phyloP scores from a whole-genome alignment of 345 rosid genomes.

The Eucalyptus marginata region DNA sequence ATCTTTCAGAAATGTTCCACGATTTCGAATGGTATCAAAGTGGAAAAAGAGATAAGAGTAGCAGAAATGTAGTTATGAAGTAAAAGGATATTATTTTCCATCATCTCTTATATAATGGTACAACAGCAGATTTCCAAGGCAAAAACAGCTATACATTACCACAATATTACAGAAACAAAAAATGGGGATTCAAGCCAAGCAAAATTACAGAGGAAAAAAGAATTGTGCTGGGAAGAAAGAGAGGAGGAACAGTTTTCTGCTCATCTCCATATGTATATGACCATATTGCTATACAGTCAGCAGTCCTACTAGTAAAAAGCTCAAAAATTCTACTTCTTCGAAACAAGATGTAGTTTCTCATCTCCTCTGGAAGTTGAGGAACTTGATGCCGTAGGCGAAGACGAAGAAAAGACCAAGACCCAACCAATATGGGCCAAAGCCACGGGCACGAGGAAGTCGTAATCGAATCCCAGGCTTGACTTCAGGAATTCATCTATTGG shows the following conservation, averaged over 20 bases:
- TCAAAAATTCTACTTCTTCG: background rate
- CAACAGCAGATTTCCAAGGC: background rate
- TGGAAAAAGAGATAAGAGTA: background rate
- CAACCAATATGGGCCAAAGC: conserved; percentile 3
- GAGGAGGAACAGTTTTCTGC: background rate
- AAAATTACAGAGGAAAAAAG: background rate
- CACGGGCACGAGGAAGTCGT: background rate
- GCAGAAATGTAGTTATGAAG: background rate
- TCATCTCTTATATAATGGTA: background rate
- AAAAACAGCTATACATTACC: background rate
- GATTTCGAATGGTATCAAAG: background rate
- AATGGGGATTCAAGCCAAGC: background rate
- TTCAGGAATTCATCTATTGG: background rate
- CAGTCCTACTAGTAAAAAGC: background rate
- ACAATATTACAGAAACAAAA: background rate
- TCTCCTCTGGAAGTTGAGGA: conserved; percentile 17
- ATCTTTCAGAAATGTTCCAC: background rate
- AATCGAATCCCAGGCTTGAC: background rate
- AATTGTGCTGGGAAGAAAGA: background rate
- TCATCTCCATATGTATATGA: background rate
- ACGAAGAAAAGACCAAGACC: conserved; percentile 2
- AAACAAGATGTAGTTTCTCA: background rate
- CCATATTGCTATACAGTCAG: background rate
- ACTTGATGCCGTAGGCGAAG: conserved; percentile 1
- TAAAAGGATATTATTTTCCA: background rate